Conservation (phyloP, 1,284 basidiomycete species). For the Ustilago loliicola region DNA sequence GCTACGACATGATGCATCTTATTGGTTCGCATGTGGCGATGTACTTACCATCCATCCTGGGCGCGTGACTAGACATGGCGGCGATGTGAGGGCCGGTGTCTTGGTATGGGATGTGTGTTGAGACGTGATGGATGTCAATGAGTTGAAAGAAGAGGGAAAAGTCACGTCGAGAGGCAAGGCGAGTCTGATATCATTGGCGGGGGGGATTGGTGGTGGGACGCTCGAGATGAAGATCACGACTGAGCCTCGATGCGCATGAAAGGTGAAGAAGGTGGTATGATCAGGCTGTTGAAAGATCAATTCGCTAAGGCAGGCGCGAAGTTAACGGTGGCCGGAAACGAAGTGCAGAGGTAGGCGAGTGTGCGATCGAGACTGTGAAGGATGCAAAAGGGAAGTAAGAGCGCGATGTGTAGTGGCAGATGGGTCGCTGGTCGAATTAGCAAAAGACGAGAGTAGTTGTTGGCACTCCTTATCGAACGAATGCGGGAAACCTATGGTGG, state of each 20-base stretch:
- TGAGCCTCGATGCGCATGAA: too few species aligned
- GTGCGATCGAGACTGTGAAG: too few species aligned
- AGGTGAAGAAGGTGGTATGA: background rate
- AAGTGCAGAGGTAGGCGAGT: too few species aligned
- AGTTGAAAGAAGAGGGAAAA: slow-evolving; percentile 5
- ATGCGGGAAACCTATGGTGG: background rate
- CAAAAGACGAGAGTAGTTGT: background rate
- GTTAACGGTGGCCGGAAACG: too few species aligned
- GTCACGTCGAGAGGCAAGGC: slow-evolving; percentile 14
- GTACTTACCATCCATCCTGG: slow-evolving; percentile 46
- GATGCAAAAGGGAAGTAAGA: background rate
- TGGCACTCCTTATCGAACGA: background rate
- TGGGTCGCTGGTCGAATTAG: background rate
- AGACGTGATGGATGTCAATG: slow-evolving; percentile 7
- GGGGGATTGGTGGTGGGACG: background rate
- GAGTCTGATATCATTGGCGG: slow-evolving; percentile 11
- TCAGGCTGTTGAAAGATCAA: background rate
- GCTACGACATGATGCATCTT: background rate
- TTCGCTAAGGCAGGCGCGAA: background rate
- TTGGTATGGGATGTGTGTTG: background rate
- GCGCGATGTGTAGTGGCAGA: background rate
- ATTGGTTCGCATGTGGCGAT: background rate
- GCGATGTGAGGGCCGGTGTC: background rate
- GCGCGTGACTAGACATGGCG: slow-evolving; percentile 58
- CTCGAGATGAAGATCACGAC: background rate